phyloP scores from a whole-genome alignment of 2,329 filamentous ascomycete species.

The Monosporascus sp. region DNA sequence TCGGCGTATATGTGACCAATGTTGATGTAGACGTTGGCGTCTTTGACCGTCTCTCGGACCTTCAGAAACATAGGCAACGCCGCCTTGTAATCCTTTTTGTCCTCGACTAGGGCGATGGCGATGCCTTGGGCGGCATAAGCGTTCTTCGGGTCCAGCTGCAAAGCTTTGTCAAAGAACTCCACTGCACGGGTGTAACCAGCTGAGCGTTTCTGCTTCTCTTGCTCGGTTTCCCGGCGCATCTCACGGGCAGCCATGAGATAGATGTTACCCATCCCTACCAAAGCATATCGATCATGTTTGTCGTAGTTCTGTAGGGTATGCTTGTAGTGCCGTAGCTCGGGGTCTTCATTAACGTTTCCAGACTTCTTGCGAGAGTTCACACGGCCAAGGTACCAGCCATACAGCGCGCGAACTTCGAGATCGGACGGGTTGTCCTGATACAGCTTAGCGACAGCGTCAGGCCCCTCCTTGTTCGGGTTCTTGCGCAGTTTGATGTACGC shows the following conservation, averaged over 20 bases:
- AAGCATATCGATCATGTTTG: constrained; percentile 95
- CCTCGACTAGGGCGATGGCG: constrained; percentile 88
- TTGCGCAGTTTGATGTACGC: constrained; percentile 84
- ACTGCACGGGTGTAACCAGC: constrained; percentile 86
- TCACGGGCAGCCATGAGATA: constrained; percentile 82
- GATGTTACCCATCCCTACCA: constrained; percentile 96
- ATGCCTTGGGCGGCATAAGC: constrained; percentile 95
- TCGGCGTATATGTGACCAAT: constrained; percentile 90
- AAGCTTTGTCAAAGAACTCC: constrained; percentile 96
- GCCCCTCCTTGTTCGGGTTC: constrained; percentile 78
- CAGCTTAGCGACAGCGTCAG: constrained; percentile 77
- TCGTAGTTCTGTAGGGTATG: constrained; percentile 90
- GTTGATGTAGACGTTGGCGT: constrained; percentile 85
- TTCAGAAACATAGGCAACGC: constrained; percentile 87
- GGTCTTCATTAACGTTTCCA: constrained; percentile 78
- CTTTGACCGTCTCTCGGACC: constrained; percentile 82
- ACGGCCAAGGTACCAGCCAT: constrained; percentile 92
- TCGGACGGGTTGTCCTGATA: constrained; percentile 81
- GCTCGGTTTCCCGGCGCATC: constrained; percentile 85
- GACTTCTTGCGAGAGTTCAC: constrained; percentile 73
- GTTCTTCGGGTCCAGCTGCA: constrained; percentile 91
- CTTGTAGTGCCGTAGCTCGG: constrained; percentile 91
- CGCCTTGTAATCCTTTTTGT: constrained; percentile 80
- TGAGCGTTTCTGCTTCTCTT: constrained; percentile 84
- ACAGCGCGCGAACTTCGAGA: constrained; percentile 85